Base-by-base conservation (phyloP, 768 basidiomycete species). In the Lentinula detonsa region DNA sequence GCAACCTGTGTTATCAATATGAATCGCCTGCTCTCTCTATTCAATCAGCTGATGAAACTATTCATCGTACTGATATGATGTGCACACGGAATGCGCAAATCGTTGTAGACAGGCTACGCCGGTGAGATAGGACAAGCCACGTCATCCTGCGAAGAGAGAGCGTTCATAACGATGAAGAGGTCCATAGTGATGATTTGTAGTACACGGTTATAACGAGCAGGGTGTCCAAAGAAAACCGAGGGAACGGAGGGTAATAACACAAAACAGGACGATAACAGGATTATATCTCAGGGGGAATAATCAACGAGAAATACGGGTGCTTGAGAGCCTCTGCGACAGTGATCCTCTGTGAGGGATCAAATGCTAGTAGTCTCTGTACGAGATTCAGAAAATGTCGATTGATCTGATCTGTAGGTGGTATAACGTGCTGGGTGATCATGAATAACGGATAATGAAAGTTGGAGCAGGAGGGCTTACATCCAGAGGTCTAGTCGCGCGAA, bases 321-420 rank as follows among this genome's bases (percentile, higher is more conserved):
- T 83, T 81, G 62, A 97, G 82, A 18, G 95, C 95, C 34, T 93
- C 88, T 71, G 85, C 83, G 51, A 98, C 95, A 40, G 88, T 87
- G 67, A 95, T 88, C 71, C 95, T 87, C 66, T 90, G 86, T 2
- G 83, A 82, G 37, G 95, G 95, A 73, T 98, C 95, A 72, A 95
- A 97, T 55, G 87, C 86, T 48, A 98, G 83, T 63, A 98, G 81
- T 72, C 85, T 87, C 71, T 85, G 85, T 65, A 97, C 93, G 37
- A 98, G 85, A 71, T 95, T 89, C 71, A 92, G 75, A 77, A 98
- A 97, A 60, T 88, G 86, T 61, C 80, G 80, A 69, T 92, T 95
- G 66, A 86, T 77, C 52, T 78, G 76, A 69, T 93, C 91, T 18
- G 75, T 84, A 33, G 87, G 87, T 53, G 85, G 85, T 67, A 96